Evolutionary conservation across 345 rosid species (phyloP), one percentile per base, ranked within the genome.

Genomic region (Turnera subulata): DNA sequence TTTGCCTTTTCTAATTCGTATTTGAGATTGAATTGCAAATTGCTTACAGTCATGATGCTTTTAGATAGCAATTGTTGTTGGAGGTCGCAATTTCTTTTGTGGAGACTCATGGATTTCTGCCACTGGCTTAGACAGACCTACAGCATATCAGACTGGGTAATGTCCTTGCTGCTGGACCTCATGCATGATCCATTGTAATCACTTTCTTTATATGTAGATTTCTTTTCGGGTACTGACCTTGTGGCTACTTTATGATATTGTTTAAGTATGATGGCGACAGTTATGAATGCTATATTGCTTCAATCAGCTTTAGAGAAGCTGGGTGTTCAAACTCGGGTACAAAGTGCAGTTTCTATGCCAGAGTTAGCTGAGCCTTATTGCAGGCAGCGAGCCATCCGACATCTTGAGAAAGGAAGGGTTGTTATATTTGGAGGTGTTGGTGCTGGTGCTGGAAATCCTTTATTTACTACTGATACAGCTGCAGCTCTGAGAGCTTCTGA

Each of bases 361-460:
- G 96, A 90, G 66, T 78, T 91, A 20, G 88, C 81, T 61, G 98
- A 91, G 71, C 90, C 94, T 39, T 91, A 85, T 67, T 84, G 71
- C 65, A 80, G 90, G 67, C 90, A 76, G 62, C 78, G 76, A 43
- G 96, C 96, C 20, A 82, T 87, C 7, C 68, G 88, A 2, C 98
- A 91, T 80, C 84, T 91, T 20, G 96, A 88, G 61, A 91, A 91
- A 68, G 96, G 98, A 46, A 83, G 90, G 78, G 98, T 91, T 20
- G 96, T 91, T 54, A 79, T 91, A 69, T 88, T 91, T 66, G 96
- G 98, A 60, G 96, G 98, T 22, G 75, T 91, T 46, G 96, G 98
- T 54, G 86, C 90, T 35, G 87, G 86, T 25, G 72, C 83, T 62
- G 98, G 92, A 52, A 88, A 85, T 59, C 96, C 98, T 50, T 81